Evolutionary conservation across 1,139 yeast species (phyloP).

Genomic region (Suhomyces atakaporum): DNA sequence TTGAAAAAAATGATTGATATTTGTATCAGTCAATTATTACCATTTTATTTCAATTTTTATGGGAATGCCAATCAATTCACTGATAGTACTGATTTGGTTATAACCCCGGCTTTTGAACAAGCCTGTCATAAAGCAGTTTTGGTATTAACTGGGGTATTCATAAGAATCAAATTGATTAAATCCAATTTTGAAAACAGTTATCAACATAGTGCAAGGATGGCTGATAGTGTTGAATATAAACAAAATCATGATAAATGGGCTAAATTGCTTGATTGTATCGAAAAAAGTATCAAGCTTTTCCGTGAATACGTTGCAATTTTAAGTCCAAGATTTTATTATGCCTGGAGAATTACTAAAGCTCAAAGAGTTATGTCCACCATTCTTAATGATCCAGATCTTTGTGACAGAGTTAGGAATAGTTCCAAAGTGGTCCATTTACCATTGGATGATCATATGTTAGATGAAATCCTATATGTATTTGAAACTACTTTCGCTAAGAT

Average conservation of each 20-base stretch:
- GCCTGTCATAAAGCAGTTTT: conserved; percentile 42
- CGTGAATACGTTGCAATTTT: conserved; percentile 14
- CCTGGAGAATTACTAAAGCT: conserved; percentile 53
- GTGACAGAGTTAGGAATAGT: conserved; percentile 5
- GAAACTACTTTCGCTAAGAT: conserved; percentile 11
- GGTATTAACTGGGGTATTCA: conserved; percentile 26
- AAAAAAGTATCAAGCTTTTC: conserved; percentile 10
- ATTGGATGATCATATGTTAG: conserved; percentile 11
- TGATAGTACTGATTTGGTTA: conserved; percentile 34
- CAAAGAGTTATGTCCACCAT: conserved; percentile 23
- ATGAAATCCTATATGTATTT: conserved; percentile 14
- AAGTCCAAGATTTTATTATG: conserved; percentile 48
- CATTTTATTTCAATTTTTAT: conserved; percentile 37
- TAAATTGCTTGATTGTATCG: conserved; percentile 6
- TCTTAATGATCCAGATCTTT: conserved; percentile 13
- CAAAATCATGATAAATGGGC: conserved; percentile 10
- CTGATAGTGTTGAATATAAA: conserved; percentile 10
- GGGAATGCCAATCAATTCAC: conserved; percentile 30
- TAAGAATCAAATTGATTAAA: conserved; percentile 21
- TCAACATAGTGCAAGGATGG: conserved; percentile 12
- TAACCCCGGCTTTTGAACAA: conserved; percentile 45
- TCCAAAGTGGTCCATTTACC: conserved; percentile 1
- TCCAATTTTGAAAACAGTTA: conserved; percentile 10
- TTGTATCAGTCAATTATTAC: conserved; percentile 39
- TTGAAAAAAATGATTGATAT: conserved; percentile 34